Conservation (phyloP, 164 flowering plant genomes). For the Nelumbo lutea region DNA sequence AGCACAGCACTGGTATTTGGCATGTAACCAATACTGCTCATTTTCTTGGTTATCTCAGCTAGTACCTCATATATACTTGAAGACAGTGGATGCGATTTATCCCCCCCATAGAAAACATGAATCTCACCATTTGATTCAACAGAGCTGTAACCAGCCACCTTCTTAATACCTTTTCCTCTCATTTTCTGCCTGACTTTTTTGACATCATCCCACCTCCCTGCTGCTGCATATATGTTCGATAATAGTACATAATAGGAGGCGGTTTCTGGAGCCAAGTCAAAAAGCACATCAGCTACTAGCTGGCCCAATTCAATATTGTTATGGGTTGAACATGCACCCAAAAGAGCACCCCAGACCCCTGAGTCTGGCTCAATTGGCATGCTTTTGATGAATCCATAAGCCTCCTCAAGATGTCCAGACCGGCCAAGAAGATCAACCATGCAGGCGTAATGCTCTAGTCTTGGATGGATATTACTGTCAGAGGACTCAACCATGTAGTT, state of each 20-base stretch:
- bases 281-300: constrained; percentile 32
- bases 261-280: constrained; percentile 27
- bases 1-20: constrained; percentile 25
- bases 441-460: constrained; percentile 42
- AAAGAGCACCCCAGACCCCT: constrained; percentile 39
- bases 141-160: constrained; percentile 37
- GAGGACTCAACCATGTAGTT: constrained; percentile 26
- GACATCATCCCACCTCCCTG: constrained; percentile 35
- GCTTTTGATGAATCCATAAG: constrained; percentile 25
- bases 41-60: constrained; percentile 24
- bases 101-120: constrained; percentile 35
- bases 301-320: constrained; percentile 32
- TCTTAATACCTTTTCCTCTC: constrained; percentile 25
- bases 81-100: constrained; percentile 32
- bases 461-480: constrained; percentile 23
- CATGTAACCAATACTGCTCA: constrained; percentile 31
- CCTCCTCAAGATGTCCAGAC: constrained; percentile 42
- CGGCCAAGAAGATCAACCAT: constrained; percentile 53
- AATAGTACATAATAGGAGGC: constrained; percentile 35
- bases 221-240: constrained; percentile 41
- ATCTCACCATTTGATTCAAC: constrained; percentile 24
- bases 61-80: constrained; percentile 21
- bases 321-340: constrained; percentile 39
- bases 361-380: constrained; percentile 41
- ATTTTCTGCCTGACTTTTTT: constrained; percentile 30